phyloP scores from a whole-genome alignment of 306 rosid species.

The Oemleria cerasiformis region DNA sequence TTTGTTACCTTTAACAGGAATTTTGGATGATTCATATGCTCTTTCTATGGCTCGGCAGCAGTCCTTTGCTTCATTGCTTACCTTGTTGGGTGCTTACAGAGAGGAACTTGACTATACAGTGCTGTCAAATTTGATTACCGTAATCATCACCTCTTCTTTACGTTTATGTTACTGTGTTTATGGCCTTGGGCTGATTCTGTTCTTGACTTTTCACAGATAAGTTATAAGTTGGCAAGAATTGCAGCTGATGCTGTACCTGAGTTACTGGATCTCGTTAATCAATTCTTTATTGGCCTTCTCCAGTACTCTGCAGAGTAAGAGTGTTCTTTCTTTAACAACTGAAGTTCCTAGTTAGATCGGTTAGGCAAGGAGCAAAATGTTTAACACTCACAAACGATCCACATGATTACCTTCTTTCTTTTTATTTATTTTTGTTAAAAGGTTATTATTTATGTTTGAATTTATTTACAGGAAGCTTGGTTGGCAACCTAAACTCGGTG shows the following conservation, averaged over 20 bases:
- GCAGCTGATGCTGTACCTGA: constrained; percentile 83
- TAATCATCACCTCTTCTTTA: constrained; percentile 39
- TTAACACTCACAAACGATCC: neutral
- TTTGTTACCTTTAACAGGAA: constrained; percentile 52
- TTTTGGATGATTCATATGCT: constrained; percentile 84
- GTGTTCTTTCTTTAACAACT: constrained; percentile 10
- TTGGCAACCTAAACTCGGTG: constrained; percentile 76
- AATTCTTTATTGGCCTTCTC: constrained; percentile 56
- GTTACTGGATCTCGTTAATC: constrained; percentile 46
- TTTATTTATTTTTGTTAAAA: neutral
- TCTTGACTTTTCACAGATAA: constrained; percentile 46
- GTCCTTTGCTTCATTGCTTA: constrained; percentile 64
- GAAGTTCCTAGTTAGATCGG: neutral
- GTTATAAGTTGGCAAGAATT: constrained; percentile 48
- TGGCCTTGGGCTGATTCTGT: constrained; percentile 22
- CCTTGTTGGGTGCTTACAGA: constrained; percentile 75
- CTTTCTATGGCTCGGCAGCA: constrained; percentile 76
- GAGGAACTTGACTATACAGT: constrained; percentile 84
- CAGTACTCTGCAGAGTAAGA: constrained; percentile 82
- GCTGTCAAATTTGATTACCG: constrained; percentile 73
- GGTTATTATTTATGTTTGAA: neutral
- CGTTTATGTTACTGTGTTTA: constrained; percentile 18
- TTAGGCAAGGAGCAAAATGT: neutral
- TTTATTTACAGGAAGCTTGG: constrained; percentile 77
- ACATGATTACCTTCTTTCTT: neutral